These are phyloP conservation scores for Cucurbita moschata DNA, from an alignment of 306 rosid species.

Conservation along the genomic window DNA sequence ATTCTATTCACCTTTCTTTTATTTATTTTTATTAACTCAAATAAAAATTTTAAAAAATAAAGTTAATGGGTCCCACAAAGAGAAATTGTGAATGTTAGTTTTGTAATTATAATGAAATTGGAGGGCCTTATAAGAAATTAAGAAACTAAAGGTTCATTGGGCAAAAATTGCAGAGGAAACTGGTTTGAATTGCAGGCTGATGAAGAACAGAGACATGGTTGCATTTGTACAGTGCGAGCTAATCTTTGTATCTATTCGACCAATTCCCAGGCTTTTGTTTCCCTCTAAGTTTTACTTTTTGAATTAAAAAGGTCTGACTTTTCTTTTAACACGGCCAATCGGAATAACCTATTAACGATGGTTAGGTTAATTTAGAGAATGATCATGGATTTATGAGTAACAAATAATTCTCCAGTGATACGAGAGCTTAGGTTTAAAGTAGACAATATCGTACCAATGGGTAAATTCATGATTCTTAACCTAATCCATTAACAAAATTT, in stretches of 20 bases:
- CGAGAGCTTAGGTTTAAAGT: no score
- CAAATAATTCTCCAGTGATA: no score
- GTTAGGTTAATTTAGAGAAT: no score
- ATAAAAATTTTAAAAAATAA: background rate
- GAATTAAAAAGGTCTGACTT: background rate
- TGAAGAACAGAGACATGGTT: background rate
- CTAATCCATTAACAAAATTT: background rate
- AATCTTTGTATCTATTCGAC: background rate
- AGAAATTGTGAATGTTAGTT: background rate
- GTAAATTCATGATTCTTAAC: no score
- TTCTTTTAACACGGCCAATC: background rate
- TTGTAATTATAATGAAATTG: background rate
- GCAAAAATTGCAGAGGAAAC: background rate
- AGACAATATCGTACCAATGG: no score
- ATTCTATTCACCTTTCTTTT: background rate
- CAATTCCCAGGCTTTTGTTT: background rate
- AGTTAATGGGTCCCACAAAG: background rate
- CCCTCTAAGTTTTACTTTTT: background rate
- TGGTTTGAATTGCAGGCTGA: background rate
- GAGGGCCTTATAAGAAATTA: background rate
- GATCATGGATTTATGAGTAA: no score
- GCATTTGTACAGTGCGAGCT: slow-evolving; percentile 1
- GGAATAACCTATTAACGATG: background rate
- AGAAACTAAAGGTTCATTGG: background rate
- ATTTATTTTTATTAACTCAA: background rate